A percentile compares a stretch with the other conserved stretches of the same genome.
phyloP scores from a whole-genome alignment of 108 stramenopile species.

The Aurantiochytrium sp. region DNA sequence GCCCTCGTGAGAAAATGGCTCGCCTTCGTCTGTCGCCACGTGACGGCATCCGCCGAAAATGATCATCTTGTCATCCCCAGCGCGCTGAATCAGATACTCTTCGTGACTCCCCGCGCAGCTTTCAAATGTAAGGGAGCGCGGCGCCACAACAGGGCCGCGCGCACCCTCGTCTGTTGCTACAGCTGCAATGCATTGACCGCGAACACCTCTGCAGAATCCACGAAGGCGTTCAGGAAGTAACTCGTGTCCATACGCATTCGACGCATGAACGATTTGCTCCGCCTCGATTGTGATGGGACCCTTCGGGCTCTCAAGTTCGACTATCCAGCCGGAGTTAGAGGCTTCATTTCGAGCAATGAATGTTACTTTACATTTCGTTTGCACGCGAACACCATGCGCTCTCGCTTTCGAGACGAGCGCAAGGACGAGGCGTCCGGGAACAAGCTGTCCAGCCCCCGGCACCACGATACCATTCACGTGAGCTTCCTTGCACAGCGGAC shows the following conservation, averaged over 20 bases:
- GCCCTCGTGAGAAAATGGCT: neutral
- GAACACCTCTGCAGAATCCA: neutral
- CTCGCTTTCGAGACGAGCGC: neutral
- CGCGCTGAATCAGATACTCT: neutral
- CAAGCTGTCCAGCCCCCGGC: neutral
- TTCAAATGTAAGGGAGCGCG: neutral
- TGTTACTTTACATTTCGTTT: neutral
- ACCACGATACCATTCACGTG: neutral
- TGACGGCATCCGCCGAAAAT: neutral
- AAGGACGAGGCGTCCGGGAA: neutral
- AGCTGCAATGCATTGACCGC: neutral
- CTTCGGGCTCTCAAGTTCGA: neutral
- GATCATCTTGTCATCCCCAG: neutral
- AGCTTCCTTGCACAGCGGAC: neutral
- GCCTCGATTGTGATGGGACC: neutral
- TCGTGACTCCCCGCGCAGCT: neutral
- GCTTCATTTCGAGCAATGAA: neutral
- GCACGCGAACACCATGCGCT: neutral
- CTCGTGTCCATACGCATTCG: neutral
- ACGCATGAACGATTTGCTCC: neutral
- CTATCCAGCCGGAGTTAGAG: neutral
- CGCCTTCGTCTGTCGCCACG: neutral
- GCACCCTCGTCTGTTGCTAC: neutral
- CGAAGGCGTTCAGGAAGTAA: neutral
- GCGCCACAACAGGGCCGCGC: neutral